Percentiles rank a stretch among this genome's conserved stretches.
Evolutionary conservation across 441 rosid genomes (phyloP).

Genomic region (Metrosideros polymorpha): DNA sequence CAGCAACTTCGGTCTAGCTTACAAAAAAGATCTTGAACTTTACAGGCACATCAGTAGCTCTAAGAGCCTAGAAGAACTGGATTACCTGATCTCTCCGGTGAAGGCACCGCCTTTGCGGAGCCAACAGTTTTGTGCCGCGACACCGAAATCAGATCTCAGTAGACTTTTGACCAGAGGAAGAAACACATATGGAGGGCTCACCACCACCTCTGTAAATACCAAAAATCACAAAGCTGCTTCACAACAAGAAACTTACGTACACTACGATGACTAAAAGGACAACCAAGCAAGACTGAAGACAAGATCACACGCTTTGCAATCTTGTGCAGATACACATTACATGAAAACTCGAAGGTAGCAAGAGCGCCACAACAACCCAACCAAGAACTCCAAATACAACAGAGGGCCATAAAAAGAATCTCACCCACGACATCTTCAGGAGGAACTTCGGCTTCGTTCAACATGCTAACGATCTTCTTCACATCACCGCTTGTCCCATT

Average conservation of each 20-base stretch:
- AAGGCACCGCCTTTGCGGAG: slow-evolving; percentile 67
- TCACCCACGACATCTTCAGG: slow-evolving; percentile 53
- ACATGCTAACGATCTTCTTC: slow-evolving; percentile 47
- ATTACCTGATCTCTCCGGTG: slow-evolving; percentile 69
- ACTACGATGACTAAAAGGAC: neutral
- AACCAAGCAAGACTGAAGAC: neutral
- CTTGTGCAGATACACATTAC: neutral
- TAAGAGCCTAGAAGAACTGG: neutral
- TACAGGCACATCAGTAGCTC: neutral
- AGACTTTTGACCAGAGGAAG: slow-evolving; percentile 39
- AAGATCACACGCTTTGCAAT: neutral
- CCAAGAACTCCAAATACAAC: neutral
- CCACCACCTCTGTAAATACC: slow-evolving; percentile 50
- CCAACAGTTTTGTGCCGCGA: slow-evolving; percentile 75
- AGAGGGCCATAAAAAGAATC: neutral
- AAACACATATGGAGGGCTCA: slow-evolving; percentile 67
- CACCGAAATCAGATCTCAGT: slow-evolving; percentile 46
- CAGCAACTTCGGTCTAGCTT: neutral
- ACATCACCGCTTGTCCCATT: slow-evolving; percentile 66
- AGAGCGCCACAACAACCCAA: neutral
- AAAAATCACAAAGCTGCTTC: neutral
- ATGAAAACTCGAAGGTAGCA: neutral
- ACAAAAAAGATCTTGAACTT: neutral
- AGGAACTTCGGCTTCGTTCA: slow-evolving; percentile 67
- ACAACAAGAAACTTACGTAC: neutral